A percentile compares a stretch with the other conserved stretches of the same genome.
phyloP scores from a whole-genome alignment of 2,329 filamentous ascomycete species.

The Exophiala xenobiotica region DNA sequence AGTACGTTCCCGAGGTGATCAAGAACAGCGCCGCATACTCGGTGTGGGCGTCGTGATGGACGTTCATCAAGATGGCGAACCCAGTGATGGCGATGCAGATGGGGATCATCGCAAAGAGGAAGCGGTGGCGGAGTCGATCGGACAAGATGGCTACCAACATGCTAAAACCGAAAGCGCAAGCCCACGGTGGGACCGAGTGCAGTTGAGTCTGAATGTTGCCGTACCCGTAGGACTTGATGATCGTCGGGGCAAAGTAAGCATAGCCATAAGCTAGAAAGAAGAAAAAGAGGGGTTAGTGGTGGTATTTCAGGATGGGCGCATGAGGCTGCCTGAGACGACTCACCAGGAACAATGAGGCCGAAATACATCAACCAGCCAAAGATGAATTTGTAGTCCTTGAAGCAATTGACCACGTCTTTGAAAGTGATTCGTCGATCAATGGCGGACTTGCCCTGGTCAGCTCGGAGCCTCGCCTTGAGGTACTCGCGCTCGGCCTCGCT shows the following conservation, averaged over 20 bases:
- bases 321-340: background rate
- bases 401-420: slow-evolving; percentile 60
- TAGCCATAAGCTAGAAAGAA: slow-evolving; percentile 46
- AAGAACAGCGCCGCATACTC: slow-evolving; percentile 35
- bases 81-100: slow-evolving; percentile 34
- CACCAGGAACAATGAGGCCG: slow-evolving; percentile 66
- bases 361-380: slow-evolving; percentile 79
- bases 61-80: slow-evolving; percentile 34
- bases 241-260: slow-evolving; percentile 73
- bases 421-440: slow-evolving; percentile 61
- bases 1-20: slow-evolving; percentile 29
- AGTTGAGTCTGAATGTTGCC: slow-evolving; percentile 54
- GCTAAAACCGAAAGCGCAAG: slow-evolving; percentile 35
- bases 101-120: slow-evolving; percentile 34
- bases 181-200: slow-evolving; percentile 51
- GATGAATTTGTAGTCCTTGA: slow-evolving; percentile 72
- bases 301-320: background rate
- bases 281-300: background rate
- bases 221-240: slow-evolving; percentile 66
- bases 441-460: slow-evolving; percentile 67
- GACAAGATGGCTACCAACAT: slow-evolving; percentile 34
- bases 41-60: slow-evolving; percentile 30
- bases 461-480: slow-evolving; percentile 63
- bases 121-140: slow-evolving; percentile 34
- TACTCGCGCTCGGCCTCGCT: slow-evolving; percentile 66